A percentile compares a stretch with the other conserved stretches of the same genome.
Evolutionary conservation across 192 early-diverging fungal genomes (phyloP).

Genomic region (Funneliformis geosporum): DNA sequence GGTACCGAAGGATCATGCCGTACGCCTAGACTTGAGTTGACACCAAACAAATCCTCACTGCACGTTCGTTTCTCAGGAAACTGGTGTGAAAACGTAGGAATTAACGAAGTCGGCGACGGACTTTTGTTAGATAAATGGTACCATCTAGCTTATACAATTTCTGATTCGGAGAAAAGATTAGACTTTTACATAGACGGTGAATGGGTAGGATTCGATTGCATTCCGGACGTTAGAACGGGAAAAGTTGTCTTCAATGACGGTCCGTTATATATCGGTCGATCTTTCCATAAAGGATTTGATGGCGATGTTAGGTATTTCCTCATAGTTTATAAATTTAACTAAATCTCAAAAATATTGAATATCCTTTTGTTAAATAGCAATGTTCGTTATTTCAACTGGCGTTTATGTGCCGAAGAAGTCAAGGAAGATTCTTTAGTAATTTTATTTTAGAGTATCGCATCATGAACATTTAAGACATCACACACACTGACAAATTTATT

Average conservation of each 20-base stretch:
- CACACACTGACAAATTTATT: background rate
- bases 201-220: background rate
- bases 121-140: background rate
- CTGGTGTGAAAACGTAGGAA: background rate
- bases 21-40: background rate
- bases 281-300: background rate
- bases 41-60: background rate
- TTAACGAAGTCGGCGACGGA: background rate
- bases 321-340: background rate
- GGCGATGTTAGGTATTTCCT: conserved; percentile 18
- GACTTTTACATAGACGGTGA: conserved; percentile 7
- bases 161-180: background rate
- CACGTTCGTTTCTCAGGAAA: conserved; percentile 14
- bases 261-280: background rate
- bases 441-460: background rate
- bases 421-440: background rate
- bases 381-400: background rate
- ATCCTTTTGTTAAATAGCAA: conserved; percentile 22
- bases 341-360: conserved; percentile 2
- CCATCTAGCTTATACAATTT: conserved; percentile 22
- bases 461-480: background rate
- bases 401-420: too few species aligned
- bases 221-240: background rate
- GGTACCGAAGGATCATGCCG: background rate
- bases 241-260: conserved; percentile 16